These are phyloP conservation scores for Pseudopithomyces maydicus DNA, from an alignment of 2,329 filamentous ascomycete species.

Conservation along the genomic window DNA sequence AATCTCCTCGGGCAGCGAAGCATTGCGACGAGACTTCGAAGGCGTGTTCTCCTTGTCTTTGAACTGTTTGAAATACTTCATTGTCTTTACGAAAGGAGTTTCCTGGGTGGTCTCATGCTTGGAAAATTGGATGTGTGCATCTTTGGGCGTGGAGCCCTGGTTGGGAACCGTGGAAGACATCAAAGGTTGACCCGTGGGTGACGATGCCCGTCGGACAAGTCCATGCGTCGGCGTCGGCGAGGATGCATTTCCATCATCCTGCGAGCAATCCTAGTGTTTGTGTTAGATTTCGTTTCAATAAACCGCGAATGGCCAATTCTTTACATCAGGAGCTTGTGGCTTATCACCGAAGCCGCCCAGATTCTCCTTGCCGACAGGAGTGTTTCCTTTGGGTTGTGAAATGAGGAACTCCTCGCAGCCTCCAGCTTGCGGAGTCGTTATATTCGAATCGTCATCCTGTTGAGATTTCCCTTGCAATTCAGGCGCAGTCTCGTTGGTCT, in stretches of 20 bases:
- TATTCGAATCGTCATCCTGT: conserved; percentile 7
- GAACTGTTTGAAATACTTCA: conserved; percentile 24
- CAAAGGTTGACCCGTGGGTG: neutral
- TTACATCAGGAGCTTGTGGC: neutral
- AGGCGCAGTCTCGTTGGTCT: neutral
- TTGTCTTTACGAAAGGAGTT: conserved; percentile 22
- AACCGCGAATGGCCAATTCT: neutral
- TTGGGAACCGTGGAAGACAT: neutral
- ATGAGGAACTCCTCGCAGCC: conserved; percentile 4
- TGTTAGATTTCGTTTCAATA: neutral
- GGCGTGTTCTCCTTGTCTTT: conserved; percentile 18
- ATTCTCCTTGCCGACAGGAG: neutral
- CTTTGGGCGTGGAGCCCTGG: neutral
- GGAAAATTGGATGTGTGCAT: conserved; percentile 13
- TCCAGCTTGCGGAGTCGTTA: conserved; percentile 2
- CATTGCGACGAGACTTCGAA: conserved; percentile 23
- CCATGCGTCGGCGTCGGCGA: neutral
- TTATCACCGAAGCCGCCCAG: neutral
- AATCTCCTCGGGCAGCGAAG: conserved; percentile 26
- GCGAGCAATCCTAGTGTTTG: neutral
- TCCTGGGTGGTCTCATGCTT: conserved; percentile 8
- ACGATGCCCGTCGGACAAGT: neutral
- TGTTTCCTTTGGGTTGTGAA: neutral
- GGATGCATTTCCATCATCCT: neutral
- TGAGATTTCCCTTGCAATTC: too few species aligned